Evolutionary conservation across 768 basidiomycete genomes (phyloP).

Genomic region (Hericium erinaceus): DNA sequence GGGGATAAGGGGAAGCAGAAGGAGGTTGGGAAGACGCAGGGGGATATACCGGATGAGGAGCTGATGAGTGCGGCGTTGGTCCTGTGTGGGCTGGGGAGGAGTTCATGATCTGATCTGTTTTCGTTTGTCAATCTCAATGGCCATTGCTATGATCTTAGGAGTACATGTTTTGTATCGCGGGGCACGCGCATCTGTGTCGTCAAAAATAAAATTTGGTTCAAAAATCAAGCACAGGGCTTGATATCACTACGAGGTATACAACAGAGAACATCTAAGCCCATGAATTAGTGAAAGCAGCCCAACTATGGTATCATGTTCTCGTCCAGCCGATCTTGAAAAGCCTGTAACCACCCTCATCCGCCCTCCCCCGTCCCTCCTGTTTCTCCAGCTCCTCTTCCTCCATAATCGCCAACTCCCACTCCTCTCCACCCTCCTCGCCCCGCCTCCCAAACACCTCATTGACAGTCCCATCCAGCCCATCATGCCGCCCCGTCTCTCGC

Average conservation of each 20-base stretch:
- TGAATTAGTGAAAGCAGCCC: no score
- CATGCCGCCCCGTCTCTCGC: conserved; percentile 55
- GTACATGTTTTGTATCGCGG: neutral
- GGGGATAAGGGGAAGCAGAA: neutral
- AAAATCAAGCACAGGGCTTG: neutral
- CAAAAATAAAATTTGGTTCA: neutral
- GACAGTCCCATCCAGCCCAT: conserved; percentile 48
- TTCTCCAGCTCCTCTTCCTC: conserved; percentile 37
- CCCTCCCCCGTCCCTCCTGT: conserved; percentile 49
- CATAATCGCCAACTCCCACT: conserved; percentile 35
- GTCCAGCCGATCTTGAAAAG: conserved; percentile 71
- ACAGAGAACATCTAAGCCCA: no score
- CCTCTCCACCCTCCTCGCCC: conserved; percentile 1
- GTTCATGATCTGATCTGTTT: conserved; percentile 2
- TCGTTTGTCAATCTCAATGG: neutral
- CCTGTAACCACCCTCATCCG: conserved; percentile 61
- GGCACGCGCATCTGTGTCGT: neutral
- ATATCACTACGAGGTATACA: no score
- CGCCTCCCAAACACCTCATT: conserved; percentile 39
- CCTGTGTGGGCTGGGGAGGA: conserved; percentile 45
- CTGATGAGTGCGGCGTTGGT: conserved; percentile 64
- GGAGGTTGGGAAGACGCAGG: neutral
- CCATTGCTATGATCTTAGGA: neutral
- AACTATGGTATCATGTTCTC: neutral
- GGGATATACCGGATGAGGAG: conserved; percentile 38